Percentiles rank a stretch among this genome's conserved stretches.
Conservation (phyloP, 164 flowering plant genomes). For the Vitis rupestris region DNA sequence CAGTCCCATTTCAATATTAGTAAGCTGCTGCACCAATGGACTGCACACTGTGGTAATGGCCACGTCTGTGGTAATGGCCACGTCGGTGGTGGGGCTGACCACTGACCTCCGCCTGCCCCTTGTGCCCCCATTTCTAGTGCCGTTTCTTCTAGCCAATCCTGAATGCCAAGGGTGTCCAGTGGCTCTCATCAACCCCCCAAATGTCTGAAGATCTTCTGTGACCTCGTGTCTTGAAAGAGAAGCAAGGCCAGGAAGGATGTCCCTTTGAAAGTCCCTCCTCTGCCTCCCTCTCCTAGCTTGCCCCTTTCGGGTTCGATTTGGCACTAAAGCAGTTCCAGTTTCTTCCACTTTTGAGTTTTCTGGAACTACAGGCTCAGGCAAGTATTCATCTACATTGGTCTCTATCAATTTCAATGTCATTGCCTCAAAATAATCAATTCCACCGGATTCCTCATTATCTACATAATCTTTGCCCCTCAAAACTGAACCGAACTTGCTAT, state of each 20-base stretch:
- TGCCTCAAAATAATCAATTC: constrained; percentile 68
- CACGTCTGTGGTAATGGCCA: neutral
- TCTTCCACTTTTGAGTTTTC: constrained; percentile 50
- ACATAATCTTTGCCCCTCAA: constrained; percentile 17
- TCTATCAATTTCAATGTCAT: constrained; percentile 73
- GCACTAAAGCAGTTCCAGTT: constrained; percentile 21
- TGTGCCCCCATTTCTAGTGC: constrained; percentile 49
- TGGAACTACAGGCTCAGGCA: constrained; percentile 45
- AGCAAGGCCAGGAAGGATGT: constrained; percentile 84
- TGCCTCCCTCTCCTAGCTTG: constrained; percentile 86
- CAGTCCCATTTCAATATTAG: constrained; percentile 32
- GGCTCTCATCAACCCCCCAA: constrained; percentile 65
- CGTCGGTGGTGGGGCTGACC: constrained; percentile 24
- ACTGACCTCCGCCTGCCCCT: constrained; percentile 54
- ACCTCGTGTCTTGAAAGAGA: constrained; percentile 91
- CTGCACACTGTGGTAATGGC: neutral
- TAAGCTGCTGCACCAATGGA: constrained; percentile 29
- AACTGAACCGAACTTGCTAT: constrained; percentile 15
- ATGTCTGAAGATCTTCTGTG: constrained; percentile 73
- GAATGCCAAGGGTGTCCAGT: constrained; percentile 71
- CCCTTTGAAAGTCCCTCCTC: constrained; percentile 91
- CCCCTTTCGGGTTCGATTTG: constrained; percentile 56
- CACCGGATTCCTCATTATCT: constrained; percentile 22
- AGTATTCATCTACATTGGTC: constrained; percentile 60
- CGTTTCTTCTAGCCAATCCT: constrained; percentile 59